Evolutionary conservation across 2,329 filamentous ascomycete species (phyloP).

Genomic region (Sphaerulina musiva): DNA sequence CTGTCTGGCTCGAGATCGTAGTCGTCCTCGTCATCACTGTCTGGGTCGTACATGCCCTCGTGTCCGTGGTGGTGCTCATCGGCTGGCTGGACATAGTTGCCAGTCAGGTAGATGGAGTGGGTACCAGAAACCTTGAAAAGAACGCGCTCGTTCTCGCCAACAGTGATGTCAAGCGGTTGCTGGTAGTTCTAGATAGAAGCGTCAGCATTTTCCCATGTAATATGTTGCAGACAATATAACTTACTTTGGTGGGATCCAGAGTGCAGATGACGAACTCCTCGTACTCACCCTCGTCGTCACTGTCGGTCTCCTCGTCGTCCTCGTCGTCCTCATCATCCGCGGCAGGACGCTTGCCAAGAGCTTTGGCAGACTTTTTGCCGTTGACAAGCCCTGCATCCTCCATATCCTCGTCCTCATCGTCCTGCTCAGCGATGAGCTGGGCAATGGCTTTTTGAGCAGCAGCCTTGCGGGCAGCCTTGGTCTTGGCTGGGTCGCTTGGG

Average conservation of each 20-base stretch:
- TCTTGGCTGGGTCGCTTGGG: constrained; percentile 84
- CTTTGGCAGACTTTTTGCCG: constrained; percentile 62
- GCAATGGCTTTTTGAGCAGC: constrained; percentile 73
- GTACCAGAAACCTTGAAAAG: constrained; percentile 89
- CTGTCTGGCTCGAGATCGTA: constrained; percentile 77
- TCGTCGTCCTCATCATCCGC: constrained; percentile 44
- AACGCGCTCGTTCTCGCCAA: constrained; percentile 79
- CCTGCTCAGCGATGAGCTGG: constrained; percentile 49
- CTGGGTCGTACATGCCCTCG: constrained; percentile 56
- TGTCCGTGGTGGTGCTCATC: constrained; percentile 53
- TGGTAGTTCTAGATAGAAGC: constrained; percentile 69
- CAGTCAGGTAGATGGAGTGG: constrained; percentile 85
- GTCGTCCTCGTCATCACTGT: constrained; percentile 56
- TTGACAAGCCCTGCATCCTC: constrained; percentile 53
- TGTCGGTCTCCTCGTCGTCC: constrained; percentile 47
- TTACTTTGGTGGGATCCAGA: constrained; percentile 83
- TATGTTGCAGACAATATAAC: constrained; percentile 24
- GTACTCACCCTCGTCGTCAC: constrained; percentile 60
- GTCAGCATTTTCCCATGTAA: constrained; percentile 28
- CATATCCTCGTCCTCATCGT: constrained; percentile 60
- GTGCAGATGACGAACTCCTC: constrained; percentile 96
- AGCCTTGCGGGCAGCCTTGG: constrained; percentile 75
- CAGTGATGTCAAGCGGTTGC: constrained; percentile 87
- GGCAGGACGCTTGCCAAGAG: constrained; percentile 59
- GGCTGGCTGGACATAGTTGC: constrained; percentile 81